Percentiles rank a stretch among this genome's conserved stretches.
phyloP scores from a whole-genome alignment of 1,139 yeast species.

The Nakaseomyces sp. region DNA sequence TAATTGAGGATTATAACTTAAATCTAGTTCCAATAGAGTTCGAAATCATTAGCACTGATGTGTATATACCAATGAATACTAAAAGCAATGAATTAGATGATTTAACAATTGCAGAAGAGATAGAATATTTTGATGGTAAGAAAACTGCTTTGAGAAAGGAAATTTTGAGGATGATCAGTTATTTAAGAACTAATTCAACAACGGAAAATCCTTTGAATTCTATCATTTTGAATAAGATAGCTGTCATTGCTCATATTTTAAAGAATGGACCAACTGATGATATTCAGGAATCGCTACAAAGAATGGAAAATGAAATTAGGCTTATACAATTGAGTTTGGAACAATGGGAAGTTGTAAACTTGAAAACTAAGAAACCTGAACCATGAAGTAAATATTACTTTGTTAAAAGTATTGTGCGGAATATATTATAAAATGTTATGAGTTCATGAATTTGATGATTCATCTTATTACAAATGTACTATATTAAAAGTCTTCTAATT shows the following conservation, averaged over 20 bases:
- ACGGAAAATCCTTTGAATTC: slow-evolving; percentile 11
- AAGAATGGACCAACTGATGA: slow-evolving; percentile 19
- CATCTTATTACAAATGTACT: slow-evolving; percentile 10
- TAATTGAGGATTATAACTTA: not conserved
- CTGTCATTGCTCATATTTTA: slow-evolving; percentile 19
- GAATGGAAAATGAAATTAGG: slow-evolving; percentile 23
- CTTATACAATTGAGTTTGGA: slow-evolving; percentile 19
- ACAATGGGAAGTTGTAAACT: slow-evolving; percentile 24
- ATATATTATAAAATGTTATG: not conserved
- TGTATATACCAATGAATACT: not conserved
- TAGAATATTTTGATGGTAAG: not conserved
- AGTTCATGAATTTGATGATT: too few species aligned
- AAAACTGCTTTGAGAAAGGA: slow-evolving; percentile 5
- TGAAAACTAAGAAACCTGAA: not conserved
- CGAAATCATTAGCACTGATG: not conserved
- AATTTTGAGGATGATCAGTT: slow-evolving; percentile 15
- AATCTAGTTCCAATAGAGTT: not conserved
- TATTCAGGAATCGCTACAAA: slow-evolving; percentile 20
- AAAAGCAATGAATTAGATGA: not conserved
- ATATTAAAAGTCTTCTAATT: slow-evolving; percentile 59
- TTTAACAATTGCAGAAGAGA: not conserved
- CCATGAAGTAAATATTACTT: not conserved
- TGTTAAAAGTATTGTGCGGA: not conserved
- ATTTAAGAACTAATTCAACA: slow-evolving; percentile 17
- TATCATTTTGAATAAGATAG: slow-evolving; percentile 17